Percentiles rank a stretch among this genome's conserved stretches.
These are phyloP conservation scores for Plantago lanceolata DNA, from an alignment of 305 asterid genomes.

Conservation along the genomic window DNA sequence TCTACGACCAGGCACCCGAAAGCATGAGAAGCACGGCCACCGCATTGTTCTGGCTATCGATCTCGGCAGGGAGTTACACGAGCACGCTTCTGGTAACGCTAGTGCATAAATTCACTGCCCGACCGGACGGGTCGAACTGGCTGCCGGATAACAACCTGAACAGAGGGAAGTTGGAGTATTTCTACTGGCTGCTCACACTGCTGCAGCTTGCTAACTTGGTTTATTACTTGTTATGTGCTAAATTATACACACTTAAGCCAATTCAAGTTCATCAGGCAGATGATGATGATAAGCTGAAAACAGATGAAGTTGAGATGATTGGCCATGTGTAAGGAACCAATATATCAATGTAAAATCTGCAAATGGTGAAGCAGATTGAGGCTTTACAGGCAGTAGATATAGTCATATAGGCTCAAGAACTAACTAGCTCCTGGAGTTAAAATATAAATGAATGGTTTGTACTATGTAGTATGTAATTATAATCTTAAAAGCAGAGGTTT, in stretches of 20 bases:
- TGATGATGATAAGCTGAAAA: constrained; percentile 23
- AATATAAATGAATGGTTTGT: too few species aligned
- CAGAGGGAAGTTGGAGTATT: constrained; percentile 65
- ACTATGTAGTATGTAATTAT: too few species aligned
- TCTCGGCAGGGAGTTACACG: constrained; percentile 69
- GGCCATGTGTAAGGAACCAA: constrained; percentile 30
- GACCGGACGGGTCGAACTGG: constrained; percentile 73
- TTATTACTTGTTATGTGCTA: constrained; percentile 67
- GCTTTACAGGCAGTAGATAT: neutral
- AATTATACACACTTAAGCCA: constrained; percentile 71
- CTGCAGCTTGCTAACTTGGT: constrained; percentile 60
- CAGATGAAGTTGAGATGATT: constrained; percentile 35
- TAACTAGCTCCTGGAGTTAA: neutral
- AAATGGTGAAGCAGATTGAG: neutral
- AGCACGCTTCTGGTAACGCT: constrained; percentile 66
- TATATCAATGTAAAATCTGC: too few species aligned
- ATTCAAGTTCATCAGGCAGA: constrained; percentile 32
- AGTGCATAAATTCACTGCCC: constrained; percentile 51
- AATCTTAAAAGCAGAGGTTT: too few species aligned
- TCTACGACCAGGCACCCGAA: constrained; percentile 92
- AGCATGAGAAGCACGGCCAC: constrained; percentile 82
- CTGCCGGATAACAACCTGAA: constrained; percentile 69
- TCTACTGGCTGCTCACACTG: constrained; percentile 74
- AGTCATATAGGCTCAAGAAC: neutral
- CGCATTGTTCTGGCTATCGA: constrained; percentile 72